phyloP scores from a whole-genome alignment of 441 rosid species.

The Pelargonium fulgidum region DNA sequence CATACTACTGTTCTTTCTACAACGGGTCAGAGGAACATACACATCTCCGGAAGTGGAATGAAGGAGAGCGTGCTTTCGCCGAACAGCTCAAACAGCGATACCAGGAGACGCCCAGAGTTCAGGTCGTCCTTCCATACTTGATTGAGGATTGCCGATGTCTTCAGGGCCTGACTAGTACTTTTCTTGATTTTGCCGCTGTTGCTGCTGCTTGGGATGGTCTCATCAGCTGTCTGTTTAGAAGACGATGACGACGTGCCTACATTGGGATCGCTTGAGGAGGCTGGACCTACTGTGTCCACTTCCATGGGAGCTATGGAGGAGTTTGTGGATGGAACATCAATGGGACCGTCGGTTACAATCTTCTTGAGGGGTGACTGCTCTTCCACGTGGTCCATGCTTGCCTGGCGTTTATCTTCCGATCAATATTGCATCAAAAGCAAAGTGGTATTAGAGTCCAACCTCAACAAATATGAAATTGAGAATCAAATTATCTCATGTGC shows the following conservation, averaged over 20 bases:
- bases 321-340: constrained; percentile 22
- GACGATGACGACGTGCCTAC: constrained; percentile 34
- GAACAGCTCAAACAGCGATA: constrained; percentile 54
- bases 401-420: constrained; percentile 47
- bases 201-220: constrained; percentile 25
- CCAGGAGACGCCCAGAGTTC: constrained; percentile 64
- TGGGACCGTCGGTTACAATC: constrained; percentile 42
- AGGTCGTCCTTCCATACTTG: constrained; percentile 84
- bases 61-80: constrained; percentile 70
- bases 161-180: constrained; percentile 22
- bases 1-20: constrained; percentile 19
- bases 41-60: constrained; percentile 76
- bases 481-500: neutral
- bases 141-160: constrained; percentile 42
- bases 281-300: constrained; percentile 32
- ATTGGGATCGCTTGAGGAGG: constrained; percentile 31
- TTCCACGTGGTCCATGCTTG: constrained; percentile 37
- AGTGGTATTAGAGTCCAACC: constrained; percentile 9
- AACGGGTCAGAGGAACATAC: constrained; percentile 45
- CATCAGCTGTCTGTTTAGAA: constrained; percentile 31
- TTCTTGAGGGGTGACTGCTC: constrained; percentile 48
- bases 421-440: constrained; percentile 17
- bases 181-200: constrained; percentile 22
- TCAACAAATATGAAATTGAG: neutral
- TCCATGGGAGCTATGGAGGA: constrained; percentile 33